Conservation (phyloP, 2,329 filamentous ascomycete genomes). For the Colletotrichum salicis region DNA sequence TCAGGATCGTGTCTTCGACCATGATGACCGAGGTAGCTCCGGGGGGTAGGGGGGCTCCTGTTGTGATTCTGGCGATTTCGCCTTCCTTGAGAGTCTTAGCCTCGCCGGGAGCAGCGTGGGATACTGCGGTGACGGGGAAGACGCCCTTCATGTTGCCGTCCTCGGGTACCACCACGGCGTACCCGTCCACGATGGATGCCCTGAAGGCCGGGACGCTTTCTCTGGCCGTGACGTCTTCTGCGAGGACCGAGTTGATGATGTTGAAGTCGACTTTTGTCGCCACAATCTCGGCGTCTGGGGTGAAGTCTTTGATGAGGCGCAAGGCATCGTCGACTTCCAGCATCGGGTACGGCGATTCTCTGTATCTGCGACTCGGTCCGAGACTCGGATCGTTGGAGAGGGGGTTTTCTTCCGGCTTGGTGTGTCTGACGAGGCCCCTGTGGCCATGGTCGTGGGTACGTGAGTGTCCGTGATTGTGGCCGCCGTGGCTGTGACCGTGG, state of each 20-base stretch:
- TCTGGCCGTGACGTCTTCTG: conserved; percentile 80
- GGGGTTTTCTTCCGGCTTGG: conserved; percentile 66
- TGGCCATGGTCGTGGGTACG: conserved; percentile 70
- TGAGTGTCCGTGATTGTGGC: conserved; percentile 58
- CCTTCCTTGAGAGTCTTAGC: conserved; percentile 74
- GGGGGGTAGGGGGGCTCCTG: conserved; percentile 88
- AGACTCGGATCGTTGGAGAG: conserved; percentile 70
- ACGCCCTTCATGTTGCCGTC: conserved; percentile 76
- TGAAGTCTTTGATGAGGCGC: conserved; percentile 75
- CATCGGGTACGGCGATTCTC: conserved; percentile 93
- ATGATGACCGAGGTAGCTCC: conserved; percentile 93
- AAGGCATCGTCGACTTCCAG: conserved; percentile 86
- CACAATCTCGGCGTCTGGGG: conserved; percentile 69
- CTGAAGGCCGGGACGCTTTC: conserved; percentile 93
- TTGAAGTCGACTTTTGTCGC: conserved; percentile 69
- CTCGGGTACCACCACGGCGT: conserved; percentile 79
- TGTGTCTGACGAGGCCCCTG: conserved; percentile 77
- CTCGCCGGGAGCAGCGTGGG: conserved; percentile 82
- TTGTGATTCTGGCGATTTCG: conserved; percentile 90
- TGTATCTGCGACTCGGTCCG: conserved; percentile 76
- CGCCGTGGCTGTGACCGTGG: conserved; percentile 19
- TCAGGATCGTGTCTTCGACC: conserved; percentile 92
- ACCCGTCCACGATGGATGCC: conserved; percentile 97
- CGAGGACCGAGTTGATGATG: conserved; percentile 82
- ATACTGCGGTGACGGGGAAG: conserved; percentile 88